A percentile compares a stretch with the other conserved stretches of the same genome.
phyloP scores from a whole-genome alignment of 108 stramenopile genomes.

The Bacterosira constricta region DNA sequence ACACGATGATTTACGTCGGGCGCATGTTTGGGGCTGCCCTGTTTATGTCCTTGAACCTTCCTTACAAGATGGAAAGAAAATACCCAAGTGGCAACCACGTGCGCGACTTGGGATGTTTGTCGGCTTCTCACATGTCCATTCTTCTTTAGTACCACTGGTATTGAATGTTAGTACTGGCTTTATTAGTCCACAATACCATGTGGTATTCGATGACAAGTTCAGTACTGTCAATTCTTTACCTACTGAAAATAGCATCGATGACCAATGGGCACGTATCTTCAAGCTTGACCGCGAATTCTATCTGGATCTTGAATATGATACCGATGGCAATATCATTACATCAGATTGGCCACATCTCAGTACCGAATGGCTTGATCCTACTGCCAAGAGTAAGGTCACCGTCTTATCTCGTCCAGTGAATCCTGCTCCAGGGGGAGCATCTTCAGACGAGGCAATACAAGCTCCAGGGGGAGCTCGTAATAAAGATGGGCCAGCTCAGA shows the following conservation, averaged over 20 bases:
- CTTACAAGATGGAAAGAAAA: slow-evolving; percentile 49
- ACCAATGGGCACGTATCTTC: too few species aligned
- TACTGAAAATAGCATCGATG: too few species aligned
- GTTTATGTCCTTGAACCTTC: slow-evolving; percentile 45
- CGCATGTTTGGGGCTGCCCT: slow-evolving; percentile 44
- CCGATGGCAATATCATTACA: background rate
- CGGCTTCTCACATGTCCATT: background rate
- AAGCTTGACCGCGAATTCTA: background rate
- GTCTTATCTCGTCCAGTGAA: too few species aligned
- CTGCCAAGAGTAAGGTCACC: too few species aligned
- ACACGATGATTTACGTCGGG: slow-evolving; percentile 6
- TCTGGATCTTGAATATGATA: background rate
- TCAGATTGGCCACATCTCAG: too few species aligned
- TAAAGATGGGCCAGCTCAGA: too few species aligned
- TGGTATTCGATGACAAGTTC: slow-evolving; percentile 14
- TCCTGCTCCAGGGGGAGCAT: too few species aligned
- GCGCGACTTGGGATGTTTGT: background rate
- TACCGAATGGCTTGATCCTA: slow-evolving; percentile 1
- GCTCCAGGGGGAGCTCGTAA: too few species aligned
- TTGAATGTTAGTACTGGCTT: background rate
- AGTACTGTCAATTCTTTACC: background rate
- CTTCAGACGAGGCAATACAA: too few species aligned
- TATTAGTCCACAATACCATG: slow-evolving; percentile 4
- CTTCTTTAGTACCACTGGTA: background rate
- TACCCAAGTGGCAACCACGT: slow-evolving; percentile 14